Evolutionary conservation across 352 stramenopile species (phyloP).

Genomic region (Elongisporangium prolatum): DNA sequence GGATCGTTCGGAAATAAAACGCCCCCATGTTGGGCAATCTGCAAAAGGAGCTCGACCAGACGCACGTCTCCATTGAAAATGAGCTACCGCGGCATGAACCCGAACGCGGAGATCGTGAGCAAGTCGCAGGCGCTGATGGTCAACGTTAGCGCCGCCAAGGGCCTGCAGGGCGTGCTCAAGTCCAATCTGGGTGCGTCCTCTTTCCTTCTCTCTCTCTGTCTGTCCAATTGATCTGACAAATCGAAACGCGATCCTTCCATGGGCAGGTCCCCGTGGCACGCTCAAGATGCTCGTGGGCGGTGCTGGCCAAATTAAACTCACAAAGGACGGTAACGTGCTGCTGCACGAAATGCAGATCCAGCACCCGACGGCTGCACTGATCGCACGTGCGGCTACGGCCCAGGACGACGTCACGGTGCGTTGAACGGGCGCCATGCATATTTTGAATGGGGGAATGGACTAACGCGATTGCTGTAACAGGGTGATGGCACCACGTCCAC

Average conservation of each 20-base stretch:
- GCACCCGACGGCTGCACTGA: constrained; percentile 98
- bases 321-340: constrained; percentile 99
- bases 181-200: constrained; percentile 81
- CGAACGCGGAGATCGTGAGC: constrained; percentile 96
- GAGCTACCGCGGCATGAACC: constrained; percentile 87
- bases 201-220: not conserved
- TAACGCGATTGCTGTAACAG: constrained; percentile 13
- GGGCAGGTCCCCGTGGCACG: constrained; percentile 93
- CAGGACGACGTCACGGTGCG: constrained; percentile 91
- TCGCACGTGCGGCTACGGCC: constrained; percentile 97
- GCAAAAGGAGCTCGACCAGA: too few relatives aligned
- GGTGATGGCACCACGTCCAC: constrained; percentile 98
- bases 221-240: constrained; percentile 1
- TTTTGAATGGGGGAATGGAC: constrained; percentile 76
- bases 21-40: too few relatives aligned
- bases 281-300: constrained; percentile 99
- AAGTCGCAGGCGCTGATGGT: constrained; percentile 95
- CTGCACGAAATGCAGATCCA: constrained; percentile 99
- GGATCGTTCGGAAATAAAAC: too few relatives aligned
- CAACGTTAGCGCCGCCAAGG: constrained; percentile 96
- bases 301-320: constrained; percentile 99
- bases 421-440: not conserved
- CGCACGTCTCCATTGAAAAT: constrained; percentile 22
- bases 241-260: not conserved
- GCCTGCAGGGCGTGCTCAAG: constrained; percentile 95